Percentiles rank a stretch among this genome's conserved stretches.
Conservation (phyloP, 2,329 filamentous ascomycete species). For the Coleophoma eucalyptorum region DNA sequence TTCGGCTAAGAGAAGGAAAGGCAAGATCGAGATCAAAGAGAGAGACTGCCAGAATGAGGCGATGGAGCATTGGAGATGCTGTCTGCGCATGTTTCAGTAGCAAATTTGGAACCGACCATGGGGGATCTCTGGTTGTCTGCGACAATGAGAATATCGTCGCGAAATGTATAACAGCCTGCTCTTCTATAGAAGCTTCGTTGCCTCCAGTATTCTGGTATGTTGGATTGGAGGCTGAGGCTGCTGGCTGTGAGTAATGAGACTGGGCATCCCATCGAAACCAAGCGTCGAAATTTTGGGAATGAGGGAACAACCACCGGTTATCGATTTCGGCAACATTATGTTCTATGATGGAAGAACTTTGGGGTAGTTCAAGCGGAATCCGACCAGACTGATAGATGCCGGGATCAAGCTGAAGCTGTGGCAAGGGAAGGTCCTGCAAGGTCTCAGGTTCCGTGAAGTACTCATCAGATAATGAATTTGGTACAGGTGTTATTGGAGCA, state of each 20-base stretch:
- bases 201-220: not conserved
- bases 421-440: not conserved
- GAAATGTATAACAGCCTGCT: constrained; percentile 4
- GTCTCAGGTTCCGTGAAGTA: not conserved
- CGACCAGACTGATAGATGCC: not conserved
- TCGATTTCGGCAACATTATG: not conserved
- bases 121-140: constrained; percentile 7
- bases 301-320: not conserved
- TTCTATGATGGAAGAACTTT: not conserved
- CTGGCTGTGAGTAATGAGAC: not conserved
- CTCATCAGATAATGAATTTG: not conserved
- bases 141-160: constrained; percentile 5
- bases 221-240: not conserved
- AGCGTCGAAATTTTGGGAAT: not conserved
- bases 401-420: not conserved
- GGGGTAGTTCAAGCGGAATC: not conserved
- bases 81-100: not conserved
- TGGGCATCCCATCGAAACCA: not conserved
- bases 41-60: constrained; percentile 2
- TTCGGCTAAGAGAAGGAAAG: not conserved
- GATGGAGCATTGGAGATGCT: not conserved
- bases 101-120: constrained; percentile 4
- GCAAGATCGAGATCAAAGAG: constrained; percentile 2
- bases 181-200: constrained; percentile 1
- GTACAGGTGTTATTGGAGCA: too few relatives aligned